Evolutionary conservation across 163 green algal species (phyloP), one percentile per base, ranked within the genome.

Genomic region (Scenedesmus sp.): DNA sequence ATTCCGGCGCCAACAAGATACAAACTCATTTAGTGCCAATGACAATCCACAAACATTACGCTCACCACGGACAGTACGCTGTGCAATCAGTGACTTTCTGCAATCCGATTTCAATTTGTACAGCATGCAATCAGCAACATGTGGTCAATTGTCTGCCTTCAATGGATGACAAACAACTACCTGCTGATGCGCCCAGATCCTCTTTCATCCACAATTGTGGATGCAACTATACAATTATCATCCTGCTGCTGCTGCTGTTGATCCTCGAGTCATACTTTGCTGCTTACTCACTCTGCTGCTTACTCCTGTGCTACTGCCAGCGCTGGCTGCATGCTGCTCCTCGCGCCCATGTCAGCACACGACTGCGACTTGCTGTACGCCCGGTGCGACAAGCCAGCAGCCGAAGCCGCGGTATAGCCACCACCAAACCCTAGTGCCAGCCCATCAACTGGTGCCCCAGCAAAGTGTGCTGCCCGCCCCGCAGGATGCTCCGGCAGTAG

Each of bases 301-400:
- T 62, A 23, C 52, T 62, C 15, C 54, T 66, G 18, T 34, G 54
- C 20, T 57, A 64, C 46, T 3, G 46, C 79, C 16, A 86, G 18
- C 16, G 55, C 20, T 2, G 79, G 12, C 7, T 67, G 52, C 54
- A 52, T 64, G 82, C 52, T 52, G 82, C 20, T 73, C 9, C 56
- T 18, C 16, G 2, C 82, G 12, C 5, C 13, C 46, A 88, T 26
- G 4, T 62, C 84, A 79, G 12, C 34, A 52, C 26, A 64, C 7
- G 62, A 88, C 2, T 52, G 34, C 12, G 34, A 52, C 62, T 73
- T 88, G 12, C 59, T 81, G n/a, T 66, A 81, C 12, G 81, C 26
- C 13, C 84, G 12, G n/a, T 52, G 26, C 66, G 84, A 79, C n/a
- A 88, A 81, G 57, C 84, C 84, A 81, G 84, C 84, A 88, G 34